These are phyloP conservation scores for Austroboletus rostrupii DNA, from an alignment of 1,284 basidiomycete genomes.

Conservation along the genomic window DNA sequence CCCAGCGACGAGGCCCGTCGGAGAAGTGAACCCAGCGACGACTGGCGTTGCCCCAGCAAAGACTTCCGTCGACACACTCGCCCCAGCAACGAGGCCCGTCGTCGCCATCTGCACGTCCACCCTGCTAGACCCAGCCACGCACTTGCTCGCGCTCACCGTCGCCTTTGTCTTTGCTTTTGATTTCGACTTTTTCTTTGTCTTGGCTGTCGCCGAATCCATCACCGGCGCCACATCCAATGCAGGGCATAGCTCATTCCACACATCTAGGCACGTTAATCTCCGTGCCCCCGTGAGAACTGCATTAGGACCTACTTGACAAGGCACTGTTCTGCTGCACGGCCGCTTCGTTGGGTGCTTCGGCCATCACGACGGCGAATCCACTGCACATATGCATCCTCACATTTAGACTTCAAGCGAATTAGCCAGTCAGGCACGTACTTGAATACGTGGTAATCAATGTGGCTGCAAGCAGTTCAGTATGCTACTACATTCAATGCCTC, in stretches of 20 bases:
- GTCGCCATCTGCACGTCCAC: no score
- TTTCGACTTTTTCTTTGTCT: no score
- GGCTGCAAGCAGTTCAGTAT: conserved; percentile 13
- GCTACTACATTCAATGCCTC: background rate
- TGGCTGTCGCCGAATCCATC: no score
- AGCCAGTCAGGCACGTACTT: conserved; percentile 11
- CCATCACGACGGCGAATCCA: conserved; percentile 31
- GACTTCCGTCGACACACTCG: no score
- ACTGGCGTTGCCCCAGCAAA: no score
- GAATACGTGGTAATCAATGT: conserved; percentile 29
- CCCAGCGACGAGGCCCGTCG: no score
- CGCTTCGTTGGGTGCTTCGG: conserved; percentile 20
- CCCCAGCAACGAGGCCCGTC: no score
- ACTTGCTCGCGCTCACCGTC: no score
- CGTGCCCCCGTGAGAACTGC: no score
- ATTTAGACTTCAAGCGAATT: background rate
- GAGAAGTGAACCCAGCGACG: no score
- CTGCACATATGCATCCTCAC: conserved; percentile 15
- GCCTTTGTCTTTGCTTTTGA: no score
- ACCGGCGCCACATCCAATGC: background rate
- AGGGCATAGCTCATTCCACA: conserved; percentile 23
- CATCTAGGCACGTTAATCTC: conserved; percentile 1
- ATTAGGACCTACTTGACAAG: conserved; percentile 19
- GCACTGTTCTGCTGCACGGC: conserved; percentile 17
- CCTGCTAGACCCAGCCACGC: no score